phyloP scores from a whole-genome alignment of 2,329 filamentous ascomycete genomes.

The Alternaria triticimaculans region DNA sequence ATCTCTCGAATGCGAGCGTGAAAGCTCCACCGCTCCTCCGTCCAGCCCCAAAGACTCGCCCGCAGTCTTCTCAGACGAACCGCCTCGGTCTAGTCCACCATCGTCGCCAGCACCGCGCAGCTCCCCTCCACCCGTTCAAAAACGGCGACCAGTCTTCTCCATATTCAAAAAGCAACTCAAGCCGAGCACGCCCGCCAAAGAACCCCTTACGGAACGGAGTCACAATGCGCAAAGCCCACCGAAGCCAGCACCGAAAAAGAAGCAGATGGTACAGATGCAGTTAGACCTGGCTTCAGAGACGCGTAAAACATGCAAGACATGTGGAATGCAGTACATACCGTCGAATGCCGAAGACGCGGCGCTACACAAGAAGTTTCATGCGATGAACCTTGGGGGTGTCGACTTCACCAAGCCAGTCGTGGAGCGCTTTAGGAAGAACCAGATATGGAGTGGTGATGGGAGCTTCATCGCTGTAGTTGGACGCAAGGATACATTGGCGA shows the following conservation, averaged over 20 bases:
- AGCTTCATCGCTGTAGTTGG: conserved; percentile 66
- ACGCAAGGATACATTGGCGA: conserved; percentile 58
- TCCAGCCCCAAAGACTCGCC: conserved; percentile 45
- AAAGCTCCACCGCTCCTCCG: conserved; percentile 22
- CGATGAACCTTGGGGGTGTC: conserved; percentile 66
- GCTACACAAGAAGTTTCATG: conserved; percentile 69
- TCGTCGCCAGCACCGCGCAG: conserved; percentile 36
- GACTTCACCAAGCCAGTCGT: conserved; percentile 66
- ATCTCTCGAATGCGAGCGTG: conserved; percentile 16
- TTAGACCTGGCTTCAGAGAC: conserved; percentile 64
- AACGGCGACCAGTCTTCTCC: conserved; percentile 58
- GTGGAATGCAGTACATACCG: conserved; percentile 71
- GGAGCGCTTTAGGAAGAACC: conserved; percentile 58
- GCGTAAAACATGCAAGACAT: conserved; percentile 64
- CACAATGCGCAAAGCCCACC: conserved; percentile 45
- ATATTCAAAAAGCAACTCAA: conserved; percentile 49
- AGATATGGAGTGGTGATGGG: conserved; percentile 56
- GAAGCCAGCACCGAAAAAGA: conserved; percentile 37
- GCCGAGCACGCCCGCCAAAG: conserved; percentile 15
- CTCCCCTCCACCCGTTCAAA: conserved; percentile 32
- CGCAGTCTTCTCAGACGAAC: conserved; percentile 52
- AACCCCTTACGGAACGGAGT: conserved; percentile 32
- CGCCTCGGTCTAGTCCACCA: conserved; percentile 35
- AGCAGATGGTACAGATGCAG: conserved; percentile 64
- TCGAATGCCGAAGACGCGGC: conserved; percentile 67